phyloP scores from a whole-genome alignment of 108 stramenopile genomes.

The Aurantiochytrium sp. region DNA sequence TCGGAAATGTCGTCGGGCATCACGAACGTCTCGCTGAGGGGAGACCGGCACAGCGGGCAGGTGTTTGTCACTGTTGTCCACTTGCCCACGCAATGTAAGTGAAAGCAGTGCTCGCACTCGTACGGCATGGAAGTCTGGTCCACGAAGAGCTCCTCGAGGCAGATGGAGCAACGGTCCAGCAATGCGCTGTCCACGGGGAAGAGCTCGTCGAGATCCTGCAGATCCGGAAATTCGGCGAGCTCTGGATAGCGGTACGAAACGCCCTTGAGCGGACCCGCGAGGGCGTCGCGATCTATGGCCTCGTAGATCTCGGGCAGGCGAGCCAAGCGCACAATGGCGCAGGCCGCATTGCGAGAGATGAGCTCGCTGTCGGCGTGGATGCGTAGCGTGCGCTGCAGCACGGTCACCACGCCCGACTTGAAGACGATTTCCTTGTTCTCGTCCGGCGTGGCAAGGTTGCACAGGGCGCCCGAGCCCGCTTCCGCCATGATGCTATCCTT shows the following conservation, averaged over 20 bases:
- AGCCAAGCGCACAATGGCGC: neutral
- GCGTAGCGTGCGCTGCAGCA: neutral
- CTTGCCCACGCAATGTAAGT: neutral
- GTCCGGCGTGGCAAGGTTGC: slow-evolving; percentile 27
- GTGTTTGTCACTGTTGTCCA: neutral
- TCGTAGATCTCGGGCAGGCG: neutral
- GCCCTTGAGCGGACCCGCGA: neutral
- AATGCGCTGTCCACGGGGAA: neutral
- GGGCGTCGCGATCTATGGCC: neutral
- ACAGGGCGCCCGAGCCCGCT: neutral
- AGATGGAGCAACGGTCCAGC: slow-evolving; percentile 5
- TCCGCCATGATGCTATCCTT: slow-evolving; percentile 4
- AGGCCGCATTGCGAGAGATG: neutral
- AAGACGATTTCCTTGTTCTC: neutral
- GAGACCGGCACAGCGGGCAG: slow-evolving; percentile 2
- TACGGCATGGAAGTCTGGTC: neutral
- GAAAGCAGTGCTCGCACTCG: slow-evolving; percentile 1
- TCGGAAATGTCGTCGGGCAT: neutral
- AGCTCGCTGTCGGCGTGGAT: neutral
- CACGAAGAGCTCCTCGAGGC: neutral
- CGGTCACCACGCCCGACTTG: neutral
- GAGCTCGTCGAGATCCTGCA: neutral
- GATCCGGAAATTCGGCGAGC: neutral
- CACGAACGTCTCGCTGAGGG: neutral
- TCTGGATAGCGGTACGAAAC: neutral